A percentile compares a stretch with the other conserved stretches of the same genome.
Conservation (phyloP, 164 flowering plant genomes). For the Vitis amurensis region DNA sequence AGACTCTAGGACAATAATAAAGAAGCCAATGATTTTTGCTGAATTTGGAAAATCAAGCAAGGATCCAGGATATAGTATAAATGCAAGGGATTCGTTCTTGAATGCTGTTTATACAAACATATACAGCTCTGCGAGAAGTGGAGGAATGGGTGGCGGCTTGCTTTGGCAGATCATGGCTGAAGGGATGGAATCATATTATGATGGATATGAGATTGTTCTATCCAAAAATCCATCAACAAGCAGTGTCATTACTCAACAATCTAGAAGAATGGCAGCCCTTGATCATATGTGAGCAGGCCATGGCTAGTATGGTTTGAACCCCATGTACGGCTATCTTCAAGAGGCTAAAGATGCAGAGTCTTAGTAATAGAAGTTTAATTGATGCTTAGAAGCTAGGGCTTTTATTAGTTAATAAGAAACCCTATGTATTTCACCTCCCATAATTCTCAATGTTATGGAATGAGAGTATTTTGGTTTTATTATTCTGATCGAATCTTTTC, state of each 20-base stretch:
- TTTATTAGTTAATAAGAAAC: too few species aligned
- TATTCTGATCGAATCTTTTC: too few species aligned
- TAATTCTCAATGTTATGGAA: too few species aligned
- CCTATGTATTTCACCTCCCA: too few species aligned
- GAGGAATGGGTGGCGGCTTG: conserved; percentile 32
- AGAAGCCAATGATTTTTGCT: conserved; percentile 31
- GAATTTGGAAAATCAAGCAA: conserved; percentile 40
- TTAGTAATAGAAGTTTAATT: too few species aligned
- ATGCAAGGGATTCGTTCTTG: conserved; percentile 20
- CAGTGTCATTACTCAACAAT: conserved; percentile 25
- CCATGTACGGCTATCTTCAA: too few species aligned
- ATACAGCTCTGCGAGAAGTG: conserved; percentile 17
- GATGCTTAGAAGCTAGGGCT: too few species aligned
- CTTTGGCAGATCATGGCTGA: conserved; percentile 39
- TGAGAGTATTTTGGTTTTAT: too few species aligned
- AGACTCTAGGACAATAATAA: conserved; percentile 22
- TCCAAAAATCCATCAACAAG: conserved; percentile 18
- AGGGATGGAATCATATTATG: conserved; percentile 30
- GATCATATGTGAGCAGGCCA: conserved; percentile 5
- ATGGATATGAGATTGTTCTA: conserved; percentile 37
- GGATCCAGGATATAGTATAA: conserved; percentile 19
- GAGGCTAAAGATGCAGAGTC: too few species aligned
- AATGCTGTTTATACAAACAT: conserved; percentile 13
- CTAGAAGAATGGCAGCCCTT: conserved; percentile 21
- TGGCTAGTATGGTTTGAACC: background rate